Evolutionary conservation across 164 flowering plant genomes (phyloP), one percentile per base, ranked within the genome.

Genomic region (Macadamia tetraphylla): DNA sequence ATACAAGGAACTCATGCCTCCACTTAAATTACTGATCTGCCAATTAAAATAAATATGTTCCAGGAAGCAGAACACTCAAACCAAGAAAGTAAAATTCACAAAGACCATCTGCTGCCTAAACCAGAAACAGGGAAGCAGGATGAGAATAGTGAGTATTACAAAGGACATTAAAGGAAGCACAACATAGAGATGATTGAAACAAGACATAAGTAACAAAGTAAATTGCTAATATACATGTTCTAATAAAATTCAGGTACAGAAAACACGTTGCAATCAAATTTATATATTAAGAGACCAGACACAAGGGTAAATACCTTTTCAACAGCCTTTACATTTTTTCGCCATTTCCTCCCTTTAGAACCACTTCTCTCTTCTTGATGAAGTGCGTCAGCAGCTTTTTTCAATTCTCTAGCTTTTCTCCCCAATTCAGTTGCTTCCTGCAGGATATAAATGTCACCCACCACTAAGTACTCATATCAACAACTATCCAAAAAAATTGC

Each of bases 371-470:
- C 99, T 79, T 94, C 99, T 78, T 94, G 97, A 76, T 80, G 99
- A 71, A 94, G 95, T 31, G 88, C 87, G 82, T 88, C 94, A 70
- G 97, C 94, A 30, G 98, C 92, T 77, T 90, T 92, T 82, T 88
- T 94, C 83, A 94, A 70, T 68, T 94, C 99, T 77, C 75, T 88
- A 6, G 99, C 99, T 66, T 88, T 92, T 72, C 92, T 94, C 44
- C 91, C 97, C 31, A 94, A 77, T 66, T 94, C 99, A 69, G 97
- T 94, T 65, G 99, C 99, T 83, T 94, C 99, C 99, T 90, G 69
- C 62, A 80, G 12, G 15, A 73, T 42, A 73, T 67, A 17, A 46
- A 44, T 30, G 30, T 23, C 66, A 65, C 60, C 29, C 6, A 42
- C 53, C 18, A 14, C 43, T 68, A 60, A 76, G 67, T 59, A 73